Base-by-base conservation (phyloP, 2,329 filamentous ascomycete genomes). In the Trichoderma afroharzianum region DNA sequence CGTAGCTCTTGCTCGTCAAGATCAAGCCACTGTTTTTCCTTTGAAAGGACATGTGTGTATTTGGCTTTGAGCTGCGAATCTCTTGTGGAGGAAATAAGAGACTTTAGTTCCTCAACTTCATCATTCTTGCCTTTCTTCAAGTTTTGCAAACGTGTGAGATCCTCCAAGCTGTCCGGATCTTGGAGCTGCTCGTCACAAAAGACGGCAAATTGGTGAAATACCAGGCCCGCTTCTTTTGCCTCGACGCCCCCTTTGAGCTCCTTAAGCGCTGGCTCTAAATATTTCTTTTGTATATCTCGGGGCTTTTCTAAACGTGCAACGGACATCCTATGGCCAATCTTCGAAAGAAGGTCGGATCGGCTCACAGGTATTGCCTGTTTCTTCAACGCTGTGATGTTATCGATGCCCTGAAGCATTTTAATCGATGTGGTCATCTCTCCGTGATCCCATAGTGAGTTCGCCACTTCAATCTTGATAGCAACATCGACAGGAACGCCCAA, bases 111-210 rank as follows among this genome's bases (percentile, higher is more conserved):
- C 18, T 86, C 82, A 0, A 97, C 90, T 79, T 99, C 95, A 72
- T 92, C 90, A 74, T 90, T 88, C 80, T 97, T 97, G 73, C 91
- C 91, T 77, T 94, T 88, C 75, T 91, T 92, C 36, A 98, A 85
- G 75, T 90, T 93, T 77, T 93, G 88, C 55, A 98, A 87, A 59
- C 96, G 91, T 33, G 89, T 88, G 72, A 97, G 88, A 76, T 99
- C 96, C 79, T 97, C 94, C 1, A 95, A 83, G 39, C 91, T 90
- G 76, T 97, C 94, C 1, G 92, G 88, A 77, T 95, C 95, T 76
- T 97, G 93, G 11, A 99, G 85, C 79, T 99, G 96, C 77, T 94
- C 91, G 79, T 99, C 95, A 77, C 97, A 99, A 79, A 99, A 99
- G 66, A 91, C 88, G 30, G 97, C 96, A 80, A 98, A 98, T 76